Base-by-base conservation (phyloP, 1,284 basidiomycete genomes). In the Phellopilus nigrolimitatus region DNA sequence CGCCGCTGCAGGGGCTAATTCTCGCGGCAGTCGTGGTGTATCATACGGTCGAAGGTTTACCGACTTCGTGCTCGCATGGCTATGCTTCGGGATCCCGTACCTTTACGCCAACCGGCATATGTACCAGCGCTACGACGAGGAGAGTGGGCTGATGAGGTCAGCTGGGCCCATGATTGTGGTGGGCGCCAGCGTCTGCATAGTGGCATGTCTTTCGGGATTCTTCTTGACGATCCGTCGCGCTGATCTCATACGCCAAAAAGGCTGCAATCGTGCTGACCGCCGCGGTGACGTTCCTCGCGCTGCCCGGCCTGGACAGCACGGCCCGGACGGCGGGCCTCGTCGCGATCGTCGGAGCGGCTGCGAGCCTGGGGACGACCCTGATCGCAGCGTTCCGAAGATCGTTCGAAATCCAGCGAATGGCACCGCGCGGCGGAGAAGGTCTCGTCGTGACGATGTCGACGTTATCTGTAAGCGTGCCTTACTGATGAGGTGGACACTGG, bases 241-340 rank as follows among this genome's bases (percentile, higher is more conserved):
- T 47, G 19, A 53, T 24, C 21, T 5, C 38, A n/a, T 12, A 13
- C 24, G 27, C 56, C 37, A 24, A 54, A 41, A 50, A 89, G 86
- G 84, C 86, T 59, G 85, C 84, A 24, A 76, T 88, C 49, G 75
- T 89, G 15, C 68, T 89, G 49, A 87, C 85, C 60, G 82, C 84
- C 34, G 84, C 84, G 38, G 81, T 88, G 50, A 88, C 84, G 25
- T 80, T 89, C 67, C 75, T 89, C 61, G 79, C 83, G 46, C 73
- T 89, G 37, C 84, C 85, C 57, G 83, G 80, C 33, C 59, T 89
- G 64, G 82, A 83, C 63, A 75, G 70, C 51, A 58, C 82, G 53
- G 68, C 82, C 52, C 76, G 85, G 47, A 68, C 80, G 46, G 76
- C 80, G 10, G 82, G 78, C 28, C 71, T 88, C 57, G 68, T 86